These are phyloP conservation scores for Kwoniella shandongensis DNA, from an alignment of 768 basidiomycete genomes.

Conservation along the genomic window DNA sequence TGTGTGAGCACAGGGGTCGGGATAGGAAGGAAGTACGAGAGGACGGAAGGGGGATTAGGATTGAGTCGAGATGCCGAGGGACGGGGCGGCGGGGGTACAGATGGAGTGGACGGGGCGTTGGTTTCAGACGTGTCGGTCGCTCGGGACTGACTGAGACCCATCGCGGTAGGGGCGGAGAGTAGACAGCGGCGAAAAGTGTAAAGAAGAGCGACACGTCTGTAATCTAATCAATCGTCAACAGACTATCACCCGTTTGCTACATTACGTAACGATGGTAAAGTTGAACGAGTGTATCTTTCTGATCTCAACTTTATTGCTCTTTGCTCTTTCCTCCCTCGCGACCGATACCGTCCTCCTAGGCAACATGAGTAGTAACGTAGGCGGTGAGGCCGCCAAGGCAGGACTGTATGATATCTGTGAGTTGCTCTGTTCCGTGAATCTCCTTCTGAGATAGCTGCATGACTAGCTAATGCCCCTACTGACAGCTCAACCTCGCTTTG, in stretches of 20 bases:
- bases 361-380: too few species aligned
- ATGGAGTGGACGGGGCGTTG: neutral
- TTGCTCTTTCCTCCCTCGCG: too few species aligned
- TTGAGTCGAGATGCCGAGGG: constrained; percentile 10
- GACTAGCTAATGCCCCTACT: constrained; percentile 3
- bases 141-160: constrained; percentile 8
- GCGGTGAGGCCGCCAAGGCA: neutral
- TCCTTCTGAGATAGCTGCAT: too few species aligned
- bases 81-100: constrained; percentile 1
- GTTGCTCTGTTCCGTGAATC: neutral
- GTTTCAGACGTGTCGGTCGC: neutral
- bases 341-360: too few species aligned
- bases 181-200: neutral
- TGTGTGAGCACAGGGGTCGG: constrained; percentile 23
- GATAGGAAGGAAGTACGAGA: constrained; percentile 33
- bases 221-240: too few species aligned
- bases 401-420: constrained; percentile 40
- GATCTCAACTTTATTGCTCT: too few species aligned
- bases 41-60: constrained; percentile 3
- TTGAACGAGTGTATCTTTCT: too few species aligned
- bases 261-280: too few species aligned
- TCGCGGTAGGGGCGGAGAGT: neutral
- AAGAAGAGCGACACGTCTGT: too few species aligned
- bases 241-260: too few species aligned
- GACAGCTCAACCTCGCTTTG: constrained; percentile 45